These are phyloP conservation scores for Ogataea pini DNA, from an alignment of 805 yeast genomes.

Conservation along the genomic window DNA sequence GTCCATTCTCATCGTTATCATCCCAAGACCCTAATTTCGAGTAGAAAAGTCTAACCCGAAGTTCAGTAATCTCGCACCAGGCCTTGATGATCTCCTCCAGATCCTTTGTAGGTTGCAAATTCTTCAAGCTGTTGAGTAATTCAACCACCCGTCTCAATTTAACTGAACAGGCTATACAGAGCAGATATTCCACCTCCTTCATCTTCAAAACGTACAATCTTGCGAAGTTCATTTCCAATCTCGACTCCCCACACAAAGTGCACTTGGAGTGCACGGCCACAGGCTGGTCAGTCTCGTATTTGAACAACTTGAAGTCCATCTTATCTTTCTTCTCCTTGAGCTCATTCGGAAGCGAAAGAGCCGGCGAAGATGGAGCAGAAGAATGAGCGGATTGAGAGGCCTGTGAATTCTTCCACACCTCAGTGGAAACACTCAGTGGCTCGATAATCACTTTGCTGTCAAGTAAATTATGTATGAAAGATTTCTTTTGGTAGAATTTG, in stretches of 20 bases:
- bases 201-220: slow-evolving; percentile 68
- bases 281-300: slow-evolving; percentile 50
- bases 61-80: slow-evolving; percentile 64
- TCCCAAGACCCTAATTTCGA: slow-evolving; percentile 82
- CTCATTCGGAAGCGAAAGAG: slow-evolving; percentile 18
- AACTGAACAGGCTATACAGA: slow-evolving; percentile 80
- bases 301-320: slow-evolving; percentile 22
- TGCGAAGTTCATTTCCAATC: slow-evolving; percentile 72
- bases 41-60: slow-evolving; percentile 80
- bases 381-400: slow-evolving; percentile 12
- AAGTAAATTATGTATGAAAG: slow-evolving; percentile 63
- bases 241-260: slow-evolving; percentile 78
- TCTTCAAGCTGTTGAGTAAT: slow-evolving; percentile 71
- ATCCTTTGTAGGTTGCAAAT: slow-evolving; percentile 28
- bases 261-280: slow-evolving; percentile 77
- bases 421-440: slow-evolving; percentile 84
- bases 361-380: slow-evolving; percentile 18
- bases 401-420: slow-evolving; percentile 53
- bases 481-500: slow-evolving; percentile 56
- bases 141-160: slow-evolving; percentile 83
- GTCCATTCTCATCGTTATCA: slow-evolving; percentile 31
- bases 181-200: slow-evolving; percentile 51
- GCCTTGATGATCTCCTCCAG: slow-evolving; percentile 46
- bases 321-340: slow-evolving; percentile 18
- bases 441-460: slow-evolving; percentile 84